Base-by-base conservation (phyloP, 768 basidiomycete species). In the Mycena galericulata region DNA sequence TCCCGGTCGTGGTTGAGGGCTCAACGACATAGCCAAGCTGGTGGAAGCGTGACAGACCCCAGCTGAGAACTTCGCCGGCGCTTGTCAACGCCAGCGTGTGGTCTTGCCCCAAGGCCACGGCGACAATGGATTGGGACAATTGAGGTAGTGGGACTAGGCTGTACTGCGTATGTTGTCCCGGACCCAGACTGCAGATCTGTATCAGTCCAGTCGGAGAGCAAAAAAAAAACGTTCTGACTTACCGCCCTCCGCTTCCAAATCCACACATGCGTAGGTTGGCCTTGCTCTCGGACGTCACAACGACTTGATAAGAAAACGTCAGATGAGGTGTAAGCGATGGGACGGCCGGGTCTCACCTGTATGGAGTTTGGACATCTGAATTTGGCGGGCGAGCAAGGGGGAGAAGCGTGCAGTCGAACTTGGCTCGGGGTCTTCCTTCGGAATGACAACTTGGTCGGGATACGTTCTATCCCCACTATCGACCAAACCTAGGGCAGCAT, bases 1-100 rank as follows among this genome's bases (percentile, higher is more conserved):
- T 81, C 32, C 84, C 83, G 9, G 73, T 74, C 11, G 79, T 75
- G 7, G 78, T 46, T 0, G 81, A 76, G 1, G 81, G 71, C 68
- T 98, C 95, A 4, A 97, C 84, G 3, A 88, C 80, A 72, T 98
- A 98, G 14, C 97, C 97, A 6, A 98, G 86, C 75, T 98, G 97
- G 5, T 88, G 83, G 77, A 96, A 97, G 17, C 95, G 88, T 72
- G 97, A 97, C 27, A 95, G 79, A 17, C 95, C 98, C 94, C 96
- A 99, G 26, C 91, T 95, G 41, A 91, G 87, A 4, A 98, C 88
- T 74, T 96, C 94, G 5, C 97, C 96, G 0, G 85, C 76, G 27
- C 83, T 87, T 0, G 96, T 97, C 30, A 99, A 81, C 1, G 89
- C 93, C 30, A 99, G 87, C 0, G 97, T 97, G 76, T 99, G 98